Evolutionary conservation across 495 filamentous ascomycete species (phyloP).

Genomic region (Aspergillus saccharolyticus): DNA sequence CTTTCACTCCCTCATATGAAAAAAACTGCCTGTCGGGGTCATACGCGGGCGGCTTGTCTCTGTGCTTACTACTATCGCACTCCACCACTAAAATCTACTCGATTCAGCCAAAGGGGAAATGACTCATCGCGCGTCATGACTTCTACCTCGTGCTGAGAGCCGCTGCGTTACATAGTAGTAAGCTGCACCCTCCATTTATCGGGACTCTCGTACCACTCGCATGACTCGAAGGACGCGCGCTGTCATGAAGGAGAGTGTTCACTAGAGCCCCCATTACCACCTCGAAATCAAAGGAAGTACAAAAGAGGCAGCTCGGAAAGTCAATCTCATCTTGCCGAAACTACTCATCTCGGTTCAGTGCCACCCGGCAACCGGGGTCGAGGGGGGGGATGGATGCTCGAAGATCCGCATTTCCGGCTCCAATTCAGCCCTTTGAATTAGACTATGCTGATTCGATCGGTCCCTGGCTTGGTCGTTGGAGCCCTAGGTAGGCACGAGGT

Average conservation of each 20-base stretch:
- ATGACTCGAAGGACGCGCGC: background rate
- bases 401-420: background rate
- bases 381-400: background rate
- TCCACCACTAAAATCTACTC: background rate
- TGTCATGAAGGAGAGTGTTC: background rate
- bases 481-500: background rate
- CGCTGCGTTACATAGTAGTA: background rate
- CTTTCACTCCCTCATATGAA: background rate
- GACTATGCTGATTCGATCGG: background rate
- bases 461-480: background rate
- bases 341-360: background rate
- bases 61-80: background rate
- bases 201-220: background rate
- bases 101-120: background rate
- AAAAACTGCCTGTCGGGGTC: background rate
- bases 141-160: background rate
- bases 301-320: background rate
- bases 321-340: background rate
- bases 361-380: background rate
- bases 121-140: background rate
- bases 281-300: background rate
- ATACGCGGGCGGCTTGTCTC: background rate
- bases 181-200: background rate
- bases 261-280: no score
- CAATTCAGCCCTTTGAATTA: background rate